Evolutionary conservation across 1,284 basidiomycete species (phyloP), one percentile per base, ranked within the genome.

Genomic region (Pseudozyma flocculosa): DNA sequence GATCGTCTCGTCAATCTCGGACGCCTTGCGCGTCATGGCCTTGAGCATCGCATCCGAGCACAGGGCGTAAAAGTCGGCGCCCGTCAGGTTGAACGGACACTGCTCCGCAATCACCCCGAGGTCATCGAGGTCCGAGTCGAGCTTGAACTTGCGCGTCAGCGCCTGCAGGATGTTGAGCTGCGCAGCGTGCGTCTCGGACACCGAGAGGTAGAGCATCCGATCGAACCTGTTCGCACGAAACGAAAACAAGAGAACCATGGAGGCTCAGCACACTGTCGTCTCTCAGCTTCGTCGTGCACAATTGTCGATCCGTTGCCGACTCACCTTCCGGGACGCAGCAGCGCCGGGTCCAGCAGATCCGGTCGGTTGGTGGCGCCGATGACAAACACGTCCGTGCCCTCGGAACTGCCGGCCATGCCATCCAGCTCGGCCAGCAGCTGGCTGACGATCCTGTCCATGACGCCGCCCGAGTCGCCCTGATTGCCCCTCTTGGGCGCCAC

Each of bases 161-260:
- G 95, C 93, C 73, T 88, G 85, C 1, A 98, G 80, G 72, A 98
- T 93, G 66, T 88, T 87, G 36, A 88, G 81, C 75, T 98, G 94
- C 2, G 88, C 89, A 38, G 85, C 83, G 79, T 97, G 88, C 0
- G 88, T 90, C 48, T 88, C 85, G 79, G 88, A 88, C n/a, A 97
- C 87, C 23, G 90, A 90, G 43, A 99, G 85, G 79, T 98, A 99
- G 24, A 99, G 83, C 88, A 98, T 87, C 11, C 92, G 88, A 78
- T 99, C 95, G 80, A 99, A 99, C 60, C 94, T 92, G 67, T 13
- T n/a, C n/a, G n/a, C n/a, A n/a, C n/a, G n/a, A n/a, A n/a, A n/a
- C n/a, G n/a, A n/a, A n/a, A n/a, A n/a, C n/a, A n/a, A n/a, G n/a
- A n/a, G n/a, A n/a, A n/a, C n/a, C n/a, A n/a, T n/a, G n/a, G n/a